Evolutionary conservation across 2,329 filamentous ascomycete species (phyloP).

Genomic region (Aspergillus pseudoviridinutans): DNA sequence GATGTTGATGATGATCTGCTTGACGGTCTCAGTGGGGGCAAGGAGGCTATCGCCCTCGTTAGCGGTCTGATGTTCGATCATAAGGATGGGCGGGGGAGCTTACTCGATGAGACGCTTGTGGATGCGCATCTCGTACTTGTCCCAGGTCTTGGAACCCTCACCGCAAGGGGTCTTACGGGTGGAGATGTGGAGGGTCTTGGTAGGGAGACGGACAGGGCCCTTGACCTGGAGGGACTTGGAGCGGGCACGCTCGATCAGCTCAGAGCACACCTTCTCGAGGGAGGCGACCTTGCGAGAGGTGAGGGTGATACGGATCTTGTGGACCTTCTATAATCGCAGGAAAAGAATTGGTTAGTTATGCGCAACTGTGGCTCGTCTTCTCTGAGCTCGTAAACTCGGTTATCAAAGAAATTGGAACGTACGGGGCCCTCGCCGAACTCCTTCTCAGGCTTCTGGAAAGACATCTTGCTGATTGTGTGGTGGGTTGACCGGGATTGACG

Average conservation of each 20-base stretch:
- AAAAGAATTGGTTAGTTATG: conserved; percentile 15
- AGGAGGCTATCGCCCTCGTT: conserved; percentile 59
- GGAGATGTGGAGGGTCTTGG: conserved; percentile 94
- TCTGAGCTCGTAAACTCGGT: not conserved
- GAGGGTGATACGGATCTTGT: conserved; percentile 98
- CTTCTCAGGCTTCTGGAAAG: conserved; percentile 94
- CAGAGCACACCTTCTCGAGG: conserved; percentile 96
- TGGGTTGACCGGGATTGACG: conserved; percentile 21
- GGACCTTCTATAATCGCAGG: conserved; percentile 64
- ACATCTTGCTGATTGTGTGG: conserved; percentile 61
- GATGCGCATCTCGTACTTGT: conserved; percentile 97
- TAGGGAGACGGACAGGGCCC: conserved; percentile 95
- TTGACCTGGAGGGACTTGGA: conserved; percentile 98
- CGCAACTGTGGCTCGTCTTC: not conserved
- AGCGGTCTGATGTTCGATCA: conserved; percentile 4
- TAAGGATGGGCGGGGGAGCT: conserved; percentile 32
- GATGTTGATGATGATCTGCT: conserved; percentile 54
- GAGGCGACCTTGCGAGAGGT: conserved; percentile 90
- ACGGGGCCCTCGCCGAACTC: conserved; percentile 84
- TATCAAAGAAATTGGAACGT: conserved; percentile 39
- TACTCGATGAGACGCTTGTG: conserved; percentile 97
- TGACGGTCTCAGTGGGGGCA: conserved; percentile 80
- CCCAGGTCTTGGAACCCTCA: conserved; percentile 99
- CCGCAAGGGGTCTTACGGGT: conserved; percentile 99
- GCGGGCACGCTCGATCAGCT: conserved; percentile 98